These are phyloP conservation scores for Nicotiana attenuata DNA, from an alignment of 257 asterid genomes.

Conservation along the genomic window DNA sequence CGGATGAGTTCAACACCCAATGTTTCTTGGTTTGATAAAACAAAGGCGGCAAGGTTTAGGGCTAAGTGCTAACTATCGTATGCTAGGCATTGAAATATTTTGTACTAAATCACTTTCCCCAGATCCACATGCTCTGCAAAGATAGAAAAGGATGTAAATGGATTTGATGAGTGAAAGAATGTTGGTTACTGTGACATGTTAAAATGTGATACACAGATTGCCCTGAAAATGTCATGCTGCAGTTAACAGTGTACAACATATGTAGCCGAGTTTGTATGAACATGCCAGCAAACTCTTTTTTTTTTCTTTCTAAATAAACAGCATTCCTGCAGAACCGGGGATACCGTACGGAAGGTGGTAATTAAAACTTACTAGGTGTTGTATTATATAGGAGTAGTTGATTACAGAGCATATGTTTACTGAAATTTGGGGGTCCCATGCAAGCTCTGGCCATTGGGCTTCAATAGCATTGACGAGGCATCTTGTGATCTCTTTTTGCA, in stretches of 20 bases:
- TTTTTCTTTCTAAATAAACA: background rate
- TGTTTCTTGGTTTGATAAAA: conserved; percentile 3
- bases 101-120: background rate
- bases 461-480: background rate
- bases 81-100: conserved; percentile 5
- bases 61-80: background rate
- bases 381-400: background rate
- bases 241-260: background rate
- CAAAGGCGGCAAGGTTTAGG: background rate
- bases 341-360: background rate
- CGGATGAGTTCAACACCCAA: background rate
- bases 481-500: background rate
- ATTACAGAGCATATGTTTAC: background rate
- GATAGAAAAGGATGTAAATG: conserved; percentile 2
- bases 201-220: background rate
- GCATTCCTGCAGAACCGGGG: background rate
- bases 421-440: background rate
- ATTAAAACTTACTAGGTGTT: background rate
- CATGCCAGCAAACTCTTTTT: background rate
- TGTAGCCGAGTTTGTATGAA: background rate
- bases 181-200: background rate
- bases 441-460: background rate
- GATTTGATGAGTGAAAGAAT: background rate
- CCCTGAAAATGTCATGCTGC: background rate
- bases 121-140: background rate